Base-by-base conservation (phyloP, 2,329 filamentous ascomycete species). In the Exserohilum turcica region DNA sequence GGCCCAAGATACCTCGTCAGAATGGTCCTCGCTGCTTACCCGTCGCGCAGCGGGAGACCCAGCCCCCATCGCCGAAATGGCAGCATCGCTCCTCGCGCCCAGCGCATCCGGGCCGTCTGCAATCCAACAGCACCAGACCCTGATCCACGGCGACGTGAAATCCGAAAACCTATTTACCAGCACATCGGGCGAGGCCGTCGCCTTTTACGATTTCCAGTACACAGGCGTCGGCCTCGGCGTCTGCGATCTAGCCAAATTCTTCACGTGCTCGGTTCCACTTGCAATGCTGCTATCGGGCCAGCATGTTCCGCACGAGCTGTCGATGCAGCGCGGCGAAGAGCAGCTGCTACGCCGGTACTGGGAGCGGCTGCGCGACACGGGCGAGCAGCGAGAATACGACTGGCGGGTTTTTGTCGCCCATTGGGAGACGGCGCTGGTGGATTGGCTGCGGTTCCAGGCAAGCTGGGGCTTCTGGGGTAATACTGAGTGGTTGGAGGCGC, bases 161-260 rank as follows among this genome's bases (percentile, higher is more conserved):
- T 86, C 83, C 0, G 86, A 88, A 60, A 89, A 89, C 53, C 77
- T 89, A 6, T 88, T 88, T 63, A 84, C 83, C 0, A 84, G 76
- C 0, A 52, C 64, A 0, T 59, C 67, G 0, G 84, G 82, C 1
- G 71, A 80, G 2, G 54, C 74, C 3, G 84, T 86, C 1, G 85
- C 84, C 0, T 86, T 89, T 57, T 88, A 85, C 62, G 87, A 89
- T 65, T 89, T 89, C 50, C 86, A 89, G 60, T 89, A 89, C 59
- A 80, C 83, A 0, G 87, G 87, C 0, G 70, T 87, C 0, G 86
- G 86, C 0, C 67, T 88, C 0, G 86, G 86, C 0, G 85, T 84
- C 0, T 86, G 85, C 58, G 87, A 89, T 66, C 74, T 89, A 0
- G 86, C 85, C 2, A 88, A 88, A 64, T 69, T 88, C 0, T 86